A percentile compares a stretch with the other conserved stretches of the same genome.
Conservation (phyloP, 768 basidiomycete species). For the Artomyces pyxidatus region DNA sequence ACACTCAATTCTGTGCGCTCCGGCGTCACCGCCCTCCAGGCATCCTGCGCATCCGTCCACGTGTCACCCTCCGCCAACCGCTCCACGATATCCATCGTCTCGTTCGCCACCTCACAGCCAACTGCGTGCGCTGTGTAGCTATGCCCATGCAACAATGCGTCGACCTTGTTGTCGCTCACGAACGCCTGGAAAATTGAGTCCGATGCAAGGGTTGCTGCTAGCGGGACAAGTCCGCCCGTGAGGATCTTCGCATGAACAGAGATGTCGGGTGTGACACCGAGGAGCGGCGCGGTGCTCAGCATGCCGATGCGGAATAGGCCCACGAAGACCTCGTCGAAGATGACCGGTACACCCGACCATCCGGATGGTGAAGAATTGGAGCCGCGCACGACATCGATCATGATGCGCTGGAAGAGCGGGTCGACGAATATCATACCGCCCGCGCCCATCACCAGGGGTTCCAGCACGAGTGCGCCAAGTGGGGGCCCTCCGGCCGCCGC, state of each 20-base stretch:
- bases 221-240: constrained; percentile 86
- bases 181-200: constrained; percentile 78
- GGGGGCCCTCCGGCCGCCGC: constrained; percentile 30
- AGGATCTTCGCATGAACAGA: constrained; percentile 89
- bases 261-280: constrained; percentile 78
- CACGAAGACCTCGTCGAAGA: constrained; percentile 95
- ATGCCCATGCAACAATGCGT: constrained; percentile 89
- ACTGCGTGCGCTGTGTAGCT: constrained; percentile 93
- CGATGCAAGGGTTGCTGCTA: constrained; percentile 78
- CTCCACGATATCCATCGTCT: constrained; percentile 63
- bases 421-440: constrained; percentile 98
- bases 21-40: constrained; percentile 39
- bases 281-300: constrained; percentile 50
- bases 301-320: constrained; percentile 86
- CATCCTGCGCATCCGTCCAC: constrained; percentile 52
- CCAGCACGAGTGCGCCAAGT: constrained; percentile 75
- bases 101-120: constrained; percentile 86
- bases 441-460: constrained; percentile 90
- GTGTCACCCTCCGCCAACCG: constrained; percentile 35
- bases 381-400: constrained; percentile 74
- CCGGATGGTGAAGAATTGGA: constrained; percentile 25
- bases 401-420: constrained; percentile 86
- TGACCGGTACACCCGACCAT: constrained; percentile 76
- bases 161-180: constrained; percentile 62
- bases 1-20: constrained; percentile 23